Conservation (phyloP, 2,329 filamentous ascomycete genomes). For the Catunica adiposa region DNA sequence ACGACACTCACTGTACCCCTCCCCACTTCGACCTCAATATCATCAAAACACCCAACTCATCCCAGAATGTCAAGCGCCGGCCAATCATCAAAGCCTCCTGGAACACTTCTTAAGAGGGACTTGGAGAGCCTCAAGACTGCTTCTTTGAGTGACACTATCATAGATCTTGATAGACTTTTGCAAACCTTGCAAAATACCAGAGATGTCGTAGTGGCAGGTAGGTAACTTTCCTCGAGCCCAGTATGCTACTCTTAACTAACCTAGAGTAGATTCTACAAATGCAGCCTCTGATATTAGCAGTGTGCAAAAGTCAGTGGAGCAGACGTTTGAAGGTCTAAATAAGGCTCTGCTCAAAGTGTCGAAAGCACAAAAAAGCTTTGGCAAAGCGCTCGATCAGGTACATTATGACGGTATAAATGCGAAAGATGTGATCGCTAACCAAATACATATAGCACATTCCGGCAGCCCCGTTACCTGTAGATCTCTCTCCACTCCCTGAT, state of each 20-base stretch:
- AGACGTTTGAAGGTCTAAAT: constrained; percentile 63
- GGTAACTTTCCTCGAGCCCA: constrained; percentile 14
- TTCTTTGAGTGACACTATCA: constrained; percentile 51
- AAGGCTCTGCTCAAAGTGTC: constrained; percentile 71
- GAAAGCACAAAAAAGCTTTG: constrained; percentile 65
- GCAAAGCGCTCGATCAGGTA: constrained; percentile 71
- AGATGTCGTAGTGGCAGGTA: constrained; percentile 56
- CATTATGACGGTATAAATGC: constrained; percentile 11
- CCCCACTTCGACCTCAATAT: not conserved
- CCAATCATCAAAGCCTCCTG: constrained; percentile 35
- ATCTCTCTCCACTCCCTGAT: constrained; percentile 40
- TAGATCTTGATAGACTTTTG: constrained; percentile 72
- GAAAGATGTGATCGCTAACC: not conserved
- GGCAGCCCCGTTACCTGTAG: constrained; percentile 43
- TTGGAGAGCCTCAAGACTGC: constrained; percentile 54
- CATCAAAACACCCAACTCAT: not conserved
- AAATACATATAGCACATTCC: constrained; percentile 37
- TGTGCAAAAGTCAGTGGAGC: constrained; percentile 71
- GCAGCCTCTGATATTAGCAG: constrained; percentile 63
- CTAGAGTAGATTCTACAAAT: not conserved
- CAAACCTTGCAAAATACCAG: constrained; percentile 58
- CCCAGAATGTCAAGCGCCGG: constrained; percentile 10
- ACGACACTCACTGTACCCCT: not conserved
- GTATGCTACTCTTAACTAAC: not conserved
- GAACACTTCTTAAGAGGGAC: constrained; percentile 47